phyloP scores from a whole-genome alignment of 2,329 filamentous ascomycete species.

The Thermomyces lanuginosus region DNA sequence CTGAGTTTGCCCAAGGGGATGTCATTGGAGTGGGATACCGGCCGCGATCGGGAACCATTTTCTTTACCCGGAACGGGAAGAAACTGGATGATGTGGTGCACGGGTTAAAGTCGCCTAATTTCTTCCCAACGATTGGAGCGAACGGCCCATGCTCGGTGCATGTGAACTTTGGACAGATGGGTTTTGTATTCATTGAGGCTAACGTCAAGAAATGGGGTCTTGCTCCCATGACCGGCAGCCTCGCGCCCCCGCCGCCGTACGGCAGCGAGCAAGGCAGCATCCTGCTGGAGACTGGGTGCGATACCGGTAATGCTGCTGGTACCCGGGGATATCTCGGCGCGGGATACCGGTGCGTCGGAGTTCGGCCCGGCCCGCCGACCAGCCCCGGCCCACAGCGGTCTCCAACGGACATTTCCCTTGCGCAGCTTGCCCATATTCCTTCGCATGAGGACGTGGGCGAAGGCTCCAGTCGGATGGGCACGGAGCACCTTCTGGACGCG shows the following conservation, averaged over 20 bases:
- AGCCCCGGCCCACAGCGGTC: constrained; percentile 81
- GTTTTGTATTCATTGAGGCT: constrained; percentile 97
- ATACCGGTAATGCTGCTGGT: constrained; percentile 32
- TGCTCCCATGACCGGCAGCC: constrained; percentile 83
- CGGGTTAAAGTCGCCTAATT: constrained; percentile 84
- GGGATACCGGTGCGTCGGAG: constrained; percentile 67
- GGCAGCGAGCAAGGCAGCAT: constrained; percentile 96
- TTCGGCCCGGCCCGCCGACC: constrained; percentile 54
- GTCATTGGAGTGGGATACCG: constrained; percentile 92
- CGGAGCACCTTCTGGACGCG: constrained; percentile 13
- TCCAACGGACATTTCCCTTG: constrained; percentile 89
- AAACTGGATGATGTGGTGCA: constrained; percentile 89
- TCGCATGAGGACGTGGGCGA: constrained; percentile 53
- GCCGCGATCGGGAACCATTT: constrained; percentile 82
- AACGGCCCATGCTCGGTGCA: constrained; percentile 86
- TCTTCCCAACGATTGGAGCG: constrained; percentile 93
- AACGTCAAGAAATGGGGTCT: constrained; percentile 99
- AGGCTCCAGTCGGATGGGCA: constrained; percentile 41
- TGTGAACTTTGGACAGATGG: constrained; percentile 94
- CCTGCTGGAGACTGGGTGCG: constrained; percentile 66
- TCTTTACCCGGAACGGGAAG: constrained; percentile 97
- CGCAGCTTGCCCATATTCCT: constrained; percentile 60
- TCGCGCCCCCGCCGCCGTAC: constrained; percentile 90
- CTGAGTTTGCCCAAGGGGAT: constrained; percentile 76
- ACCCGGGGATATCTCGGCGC: constrained; percentile 33